phyloP scores from a whole-genome alignment of 2,329 filamentous ascomycete genomes.

The Metarhizium robertsii region DNA sequence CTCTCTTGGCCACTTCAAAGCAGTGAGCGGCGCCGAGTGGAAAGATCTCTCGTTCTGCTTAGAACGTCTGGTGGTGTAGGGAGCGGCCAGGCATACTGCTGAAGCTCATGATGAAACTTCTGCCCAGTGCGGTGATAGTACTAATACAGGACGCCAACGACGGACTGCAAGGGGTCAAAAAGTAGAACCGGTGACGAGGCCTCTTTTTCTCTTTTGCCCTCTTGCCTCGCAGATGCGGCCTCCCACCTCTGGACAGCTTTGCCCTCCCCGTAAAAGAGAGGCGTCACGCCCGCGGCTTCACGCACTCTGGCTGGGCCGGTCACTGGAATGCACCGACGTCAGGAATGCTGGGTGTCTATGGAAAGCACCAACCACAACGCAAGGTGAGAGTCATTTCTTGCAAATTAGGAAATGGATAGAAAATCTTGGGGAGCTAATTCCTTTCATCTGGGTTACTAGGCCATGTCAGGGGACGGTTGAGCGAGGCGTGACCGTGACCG shows the following conservation, averaged over 20 bases:
- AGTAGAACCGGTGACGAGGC: neutral
- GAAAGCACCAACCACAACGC: constrained; percentile 1
- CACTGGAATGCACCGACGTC: constrained; percentile 4
- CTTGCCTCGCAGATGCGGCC: neutral
- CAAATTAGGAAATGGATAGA: neutral
- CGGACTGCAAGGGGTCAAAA: neutral
- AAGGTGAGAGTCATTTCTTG: neutral
- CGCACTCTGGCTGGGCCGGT: neutral
- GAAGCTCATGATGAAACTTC: neutral
- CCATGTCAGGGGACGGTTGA: constrained; percentile 1
- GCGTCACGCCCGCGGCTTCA: neutral
- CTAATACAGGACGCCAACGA: neutral
- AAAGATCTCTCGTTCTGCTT: neutral
- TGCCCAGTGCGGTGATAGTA: neutral
- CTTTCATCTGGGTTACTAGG: neutral
- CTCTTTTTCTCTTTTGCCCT: neutral
- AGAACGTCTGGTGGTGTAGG: neutral
- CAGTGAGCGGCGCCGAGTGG: neutral
- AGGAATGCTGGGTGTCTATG: constrained; percentile 1
- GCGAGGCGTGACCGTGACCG: neutral
- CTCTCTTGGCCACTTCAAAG: neutral
- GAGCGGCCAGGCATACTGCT: neutral
- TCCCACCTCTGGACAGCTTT: neutral
- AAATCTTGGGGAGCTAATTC: neutral
- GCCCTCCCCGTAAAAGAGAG: neutral